Evolutionary conservation across 2,329 filamentous ascomycete species (phyloP).

Genomic region (Ophiostoma sp.): DNA sequence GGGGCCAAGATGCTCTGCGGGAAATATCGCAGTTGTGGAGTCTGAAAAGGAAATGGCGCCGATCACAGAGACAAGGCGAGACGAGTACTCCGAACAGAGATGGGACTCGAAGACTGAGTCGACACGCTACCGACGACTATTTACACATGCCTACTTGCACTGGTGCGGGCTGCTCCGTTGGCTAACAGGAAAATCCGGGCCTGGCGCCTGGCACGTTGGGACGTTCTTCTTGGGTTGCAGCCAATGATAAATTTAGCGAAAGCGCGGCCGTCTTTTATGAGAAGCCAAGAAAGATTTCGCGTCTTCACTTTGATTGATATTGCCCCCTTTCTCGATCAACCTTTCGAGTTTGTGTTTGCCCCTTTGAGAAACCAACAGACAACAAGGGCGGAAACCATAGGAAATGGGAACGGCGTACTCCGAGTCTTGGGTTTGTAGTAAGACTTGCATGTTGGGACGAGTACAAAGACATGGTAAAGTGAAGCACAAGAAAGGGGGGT

Average conservation of each 20-base stretch:
- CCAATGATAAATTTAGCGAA: constrained; percentile 7
- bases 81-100: background rate
- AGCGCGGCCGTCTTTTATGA: background rate
- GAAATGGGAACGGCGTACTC: background rate
- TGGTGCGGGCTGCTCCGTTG: constrained; percentile 8
- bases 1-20: background rate
- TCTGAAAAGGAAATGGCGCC: background rate
- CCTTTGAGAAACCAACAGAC: background rate
- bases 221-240: background rate
- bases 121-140: background rate
- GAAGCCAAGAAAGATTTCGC: background rate
- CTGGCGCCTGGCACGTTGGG: background rate
- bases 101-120: background rate
- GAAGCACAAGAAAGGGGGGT: background rate
- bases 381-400: background rate
- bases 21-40: constrained; percentile 8
- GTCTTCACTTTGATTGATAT: background rate
- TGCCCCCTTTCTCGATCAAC: background rate
- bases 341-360: background rate
- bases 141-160: background rate
- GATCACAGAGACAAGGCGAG: background rate
- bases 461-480: background rate
- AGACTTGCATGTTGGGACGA: background rate
- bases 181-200: constrained; percentile 13
- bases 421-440: background rate